These are phyloP conservation scores for Brassica juncea DNA, from an alignment of 345 rosid species.

Conservation along the genomic window DNA sequence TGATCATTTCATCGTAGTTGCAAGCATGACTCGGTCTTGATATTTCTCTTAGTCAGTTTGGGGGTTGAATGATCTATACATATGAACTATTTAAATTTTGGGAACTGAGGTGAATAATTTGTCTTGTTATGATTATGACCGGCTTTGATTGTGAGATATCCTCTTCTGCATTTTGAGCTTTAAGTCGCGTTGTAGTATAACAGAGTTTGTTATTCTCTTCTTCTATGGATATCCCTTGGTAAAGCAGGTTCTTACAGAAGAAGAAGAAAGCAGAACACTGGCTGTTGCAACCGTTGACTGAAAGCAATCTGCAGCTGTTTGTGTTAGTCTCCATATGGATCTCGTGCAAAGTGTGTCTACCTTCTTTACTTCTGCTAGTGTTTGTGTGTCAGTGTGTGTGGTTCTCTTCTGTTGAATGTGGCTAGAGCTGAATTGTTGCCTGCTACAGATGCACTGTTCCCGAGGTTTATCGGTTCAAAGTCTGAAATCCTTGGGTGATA, in stretches of 20 bases:
- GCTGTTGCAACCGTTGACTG: slow-evolving; percentile 63
- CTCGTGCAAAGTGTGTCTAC: slow-evolving; percentile 62
- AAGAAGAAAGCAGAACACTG: slow-evolving; percentile 47
- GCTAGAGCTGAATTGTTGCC: slow-evolving; percentile 18
- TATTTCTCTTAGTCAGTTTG: too few relatives aligned
- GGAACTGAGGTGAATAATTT: too few relatives aligned
- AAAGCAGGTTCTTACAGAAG: slow-evolving; percentile 40
- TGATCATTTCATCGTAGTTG: not conserved
- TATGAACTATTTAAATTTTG: too few relatives aligned
- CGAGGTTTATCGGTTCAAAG: slow-evolving; percentile 51
- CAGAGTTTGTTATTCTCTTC: not conserved
- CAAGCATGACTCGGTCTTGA: too few relatives aligned
- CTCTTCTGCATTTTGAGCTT: not conserved
- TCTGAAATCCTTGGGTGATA: slow-evolving; percentile 59
- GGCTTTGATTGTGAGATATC: not conserved
- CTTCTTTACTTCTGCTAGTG: not conserved
- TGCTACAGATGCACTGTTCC: slow-evolving; percentile 49
- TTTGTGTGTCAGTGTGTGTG: not conserved
- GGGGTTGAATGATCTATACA: too few relatives aligned
- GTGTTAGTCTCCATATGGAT: slow-evolving; percentile 70
- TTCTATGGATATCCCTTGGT: not conserved
- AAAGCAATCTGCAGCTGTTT: slow-evolving; percentile 77
- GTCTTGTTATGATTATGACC: too few relatives aligned
- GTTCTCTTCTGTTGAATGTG: not conserved
- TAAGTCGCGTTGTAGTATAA: not conserved